Evolutionary conservation across 1,284 basidiomycete species (phyloP), one percentile per base, ranked within the genome.

Genomic region (Kwoniella shivajii): DNA sequence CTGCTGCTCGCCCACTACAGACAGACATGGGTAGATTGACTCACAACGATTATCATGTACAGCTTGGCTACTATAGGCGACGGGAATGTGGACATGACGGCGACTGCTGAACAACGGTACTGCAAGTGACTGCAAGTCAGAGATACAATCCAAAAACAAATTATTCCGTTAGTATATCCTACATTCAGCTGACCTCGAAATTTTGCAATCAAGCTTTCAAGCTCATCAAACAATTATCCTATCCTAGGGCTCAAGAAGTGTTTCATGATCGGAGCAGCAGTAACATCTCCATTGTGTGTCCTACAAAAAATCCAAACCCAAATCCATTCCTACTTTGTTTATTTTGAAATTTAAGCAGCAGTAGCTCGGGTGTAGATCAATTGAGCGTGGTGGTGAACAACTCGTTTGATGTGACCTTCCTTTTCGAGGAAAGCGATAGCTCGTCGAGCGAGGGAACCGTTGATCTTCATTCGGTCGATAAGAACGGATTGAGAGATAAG

Each of bases 401-500:
- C 90, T 68, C 86, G 86, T 85, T 96, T 98, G 82, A 99, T 99
- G 79, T 86, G 83, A 64, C 90, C 92, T 76, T 99, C 93, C 81
- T 88, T 90, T 85, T 92, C 92, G 79, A 99, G 81, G 82, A 95
- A 90, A 69, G 84, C 84, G 80, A 99, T 98, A 59, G 92, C 93
- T 68, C 91, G 80, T 64, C 96, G 91, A 52, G 95, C 95, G 72
- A 99, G 84, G 72, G 88, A 90, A 63, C 95, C 96, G 81, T 94
- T 95, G 81, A 99, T 84, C 75, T 79, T 79, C 76, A 78, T 78
- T 71, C 96, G 88, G 83, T 99, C 96, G 76, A 99, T 97, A 80
- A 99, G 88, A 80, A 94, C 93, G 71, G 87, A 88, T 82, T 95
- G 92, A 77, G 89, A 90, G 86, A 99, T 94, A 85, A 99, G 91